Conservation (phyloP, 2,329 filamentous ascomycete genomes). For the Aspergillus transmontanensis region DNA sequence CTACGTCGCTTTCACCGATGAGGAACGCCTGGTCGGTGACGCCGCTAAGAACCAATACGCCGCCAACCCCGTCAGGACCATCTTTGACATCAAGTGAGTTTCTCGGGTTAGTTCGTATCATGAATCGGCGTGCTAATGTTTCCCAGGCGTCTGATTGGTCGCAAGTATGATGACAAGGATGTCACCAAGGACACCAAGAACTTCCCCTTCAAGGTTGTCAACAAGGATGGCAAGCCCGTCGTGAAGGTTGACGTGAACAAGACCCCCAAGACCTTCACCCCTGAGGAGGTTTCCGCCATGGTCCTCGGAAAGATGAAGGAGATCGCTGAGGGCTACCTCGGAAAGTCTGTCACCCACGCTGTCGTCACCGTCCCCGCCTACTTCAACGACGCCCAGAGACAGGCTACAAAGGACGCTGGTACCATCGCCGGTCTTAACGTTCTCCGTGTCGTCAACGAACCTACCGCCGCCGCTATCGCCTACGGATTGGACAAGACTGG, state of each 20-base stretch:
- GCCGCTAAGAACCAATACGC: slow-evolving; percentile 95
- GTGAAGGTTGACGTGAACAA: slow-evolving; percentile 69
- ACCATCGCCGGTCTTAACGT: slow-evolving; percentile 91
- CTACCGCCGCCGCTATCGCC: slow-evolving; percentile 91
- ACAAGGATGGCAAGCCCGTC: slow-evolving; percentile 86
- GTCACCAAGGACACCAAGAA: slow-evolving; percentile 95
- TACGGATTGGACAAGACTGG: slow-evolving; percentile 89
- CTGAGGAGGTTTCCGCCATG: slow-evolving; percentile 69
- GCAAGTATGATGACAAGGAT: slow-evolving; percentile 80
- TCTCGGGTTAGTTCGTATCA: neutral
- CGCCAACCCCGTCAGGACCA: slow-evolving; percentile 73
- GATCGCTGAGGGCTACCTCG: slow-evolving; percentile 63
- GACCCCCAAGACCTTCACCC: slow-evolving; percentile 63
- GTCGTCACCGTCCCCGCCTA: slow-evolving; percentile 94
- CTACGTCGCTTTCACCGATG: slow-evolving; percentile 95
- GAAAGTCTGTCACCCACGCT: slow-evolving; percentile 63
- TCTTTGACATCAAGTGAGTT: slow-evolving; percentile 82
- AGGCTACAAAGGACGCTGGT: slow-evolving; percentile 95
- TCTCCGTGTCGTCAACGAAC: slow-evolving; percentile 95
- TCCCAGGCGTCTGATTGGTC: slow-evolving; percentile 76
- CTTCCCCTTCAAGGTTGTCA: slow-evolving; percentile 93
- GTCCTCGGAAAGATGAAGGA: slow-evolving; percentile 70
- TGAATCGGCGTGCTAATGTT: neutral
- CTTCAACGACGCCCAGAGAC: slow-evolving; percentile 98
- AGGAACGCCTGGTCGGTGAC: slow-evolving; percentile 95